Evolutionary conservation across 768 basidiomycete genomes (phyloP), one percentile per base, ranked within the genome.

Genomic region (Mycena epipterygia): DNA sequence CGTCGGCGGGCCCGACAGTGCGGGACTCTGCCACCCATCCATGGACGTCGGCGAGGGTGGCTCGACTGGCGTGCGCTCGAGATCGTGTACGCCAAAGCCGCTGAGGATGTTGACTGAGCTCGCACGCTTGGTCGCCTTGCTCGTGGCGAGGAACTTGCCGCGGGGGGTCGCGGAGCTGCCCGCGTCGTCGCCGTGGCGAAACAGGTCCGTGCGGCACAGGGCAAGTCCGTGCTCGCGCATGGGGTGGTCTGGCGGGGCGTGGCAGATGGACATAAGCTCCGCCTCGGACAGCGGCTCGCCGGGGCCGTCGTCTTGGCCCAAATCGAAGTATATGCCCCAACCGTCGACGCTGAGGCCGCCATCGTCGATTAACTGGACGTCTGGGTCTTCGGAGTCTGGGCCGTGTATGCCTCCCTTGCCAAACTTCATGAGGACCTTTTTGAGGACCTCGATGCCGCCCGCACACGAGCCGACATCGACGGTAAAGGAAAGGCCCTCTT

Each of bases 381-480:
- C 89, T 57, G 84, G 75, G 55, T 14, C 46, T 23, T 83, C 83
- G 33, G 80, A 82, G 4, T 89, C 88, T 1, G 82, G 69, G 60
- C 81, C 83, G 68, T 84, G 85, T 12, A 82, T 72, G 35, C 82
- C 82, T 0, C 87, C 78, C 79, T 96, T 97, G 51, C 90, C 90
- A 73, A 97, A 94, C 81, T 99, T 99, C 78, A 90, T 94, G 71
- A 99, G 83, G 1, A 94, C 96, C 74, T 93, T 91, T 73, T 95
- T 93, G 58, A 99, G 86, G 3, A 98, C 89, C 75, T 99, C 96
- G 3, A 93, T 86, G 12, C 96, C 96, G 30, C 91, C 92, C 2
- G 85, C 85, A 76, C 94, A 96, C 30, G 94, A 90, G 4, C 90
- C 89, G 17, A 96, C 91, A 77, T 97, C 92, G 68, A 99, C 90